Percentiles rank a stretch among this genome's conserved stretches.
phyloP scores from a whole-genome alignment of 164 flowering plant species.

The Berberis vulgaris region DNA sequence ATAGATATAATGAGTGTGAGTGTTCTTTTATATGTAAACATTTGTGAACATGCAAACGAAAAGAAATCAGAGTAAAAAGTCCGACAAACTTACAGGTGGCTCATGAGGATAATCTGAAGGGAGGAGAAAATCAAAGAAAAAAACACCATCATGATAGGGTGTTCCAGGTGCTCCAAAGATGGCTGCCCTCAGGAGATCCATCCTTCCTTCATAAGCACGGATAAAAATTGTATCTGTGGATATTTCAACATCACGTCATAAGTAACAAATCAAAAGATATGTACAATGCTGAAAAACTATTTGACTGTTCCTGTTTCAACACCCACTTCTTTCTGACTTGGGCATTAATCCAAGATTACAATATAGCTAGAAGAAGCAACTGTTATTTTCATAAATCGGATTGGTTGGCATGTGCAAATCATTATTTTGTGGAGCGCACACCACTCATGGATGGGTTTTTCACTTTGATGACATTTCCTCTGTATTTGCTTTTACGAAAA shows the following conservation, averaged over 20 bases:
- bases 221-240: conserved; percentile 67
- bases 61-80: not conserved
- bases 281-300: not conserved
- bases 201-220: conserved; percentile 73
- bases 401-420: no score
- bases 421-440: no score
- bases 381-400: no score
- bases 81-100: conserved; percentile 72
- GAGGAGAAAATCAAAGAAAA: conserved; percentile 76
- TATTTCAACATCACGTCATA: conserved; percentile 1
- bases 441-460: no score
- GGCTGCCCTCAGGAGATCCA: conserved; percentile 79
- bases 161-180: conserved; percentile 82
- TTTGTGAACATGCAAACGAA: no score
- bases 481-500: no score
- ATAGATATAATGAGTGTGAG: no score
- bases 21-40: no score
- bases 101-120: conserved; percentile 74
- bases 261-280: not conserved
- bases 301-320: not conserved
- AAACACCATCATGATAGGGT: conserved; percentile 85
- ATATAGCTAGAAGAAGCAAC: no score
- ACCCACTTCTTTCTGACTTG: not conserved
- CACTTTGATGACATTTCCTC: no score
- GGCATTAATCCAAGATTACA: no score